Percentiles rank a stretch among this genome's conserved stretches.
Conservation (phyloP, 257 asterid species). For the Capsicum pubescens region DNA sequence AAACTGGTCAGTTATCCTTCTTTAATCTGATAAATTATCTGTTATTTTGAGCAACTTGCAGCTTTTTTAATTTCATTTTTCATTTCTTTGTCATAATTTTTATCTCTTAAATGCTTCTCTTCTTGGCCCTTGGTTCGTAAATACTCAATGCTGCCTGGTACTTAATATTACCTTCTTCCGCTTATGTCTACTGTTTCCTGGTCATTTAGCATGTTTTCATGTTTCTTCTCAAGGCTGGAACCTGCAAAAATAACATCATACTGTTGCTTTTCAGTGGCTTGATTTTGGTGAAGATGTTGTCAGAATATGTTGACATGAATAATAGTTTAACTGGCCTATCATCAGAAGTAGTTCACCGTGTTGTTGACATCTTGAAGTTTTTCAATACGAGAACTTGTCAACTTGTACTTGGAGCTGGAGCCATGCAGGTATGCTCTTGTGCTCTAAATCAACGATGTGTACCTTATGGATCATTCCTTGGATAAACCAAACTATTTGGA, state of each 20-base stretch:
- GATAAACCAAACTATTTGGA: background rate
- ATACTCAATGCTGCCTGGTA: conserved; percentile 4
- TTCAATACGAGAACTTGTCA: conserved; percentile 96
- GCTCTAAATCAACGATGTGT: conserved; percentile 13
- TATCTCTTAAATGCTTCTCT: background rate
- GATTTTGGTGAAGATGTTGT: conserved; percentile 93
- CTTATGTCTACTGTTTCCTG: conserved; percentile 25
- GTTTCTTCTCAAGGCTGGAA: conserved; percentile 24
- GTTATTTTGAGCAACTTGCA: conserved; percentile 11
- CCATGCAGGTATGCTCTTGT: conserved; percentile 75
- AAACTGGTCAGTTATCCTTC: conserved; percentile 73
- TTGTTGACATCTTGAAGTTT: conserved; percentile 89
- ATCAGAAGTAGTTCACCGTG: conserved; percentile 94
- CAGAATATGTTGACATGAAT: conserved; percentile 90
- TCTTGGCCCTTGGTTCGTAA: background rate
- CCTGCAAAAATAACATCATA: conserved; percentile 20
- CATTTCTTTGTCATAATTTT: background rate
- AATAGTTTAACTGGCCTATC: conserved; percentile 76
- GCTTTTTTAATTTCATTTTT: background rate
- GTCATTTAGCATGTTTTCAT: conserved; percentile 14
- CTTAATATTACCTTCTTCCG: background rate
- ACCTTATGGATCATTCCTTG: conserved; percentile 9
- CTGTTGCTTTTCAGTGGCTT: conserved; percentile 71
- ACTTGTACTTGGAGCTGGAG: conserved; percentile 99
- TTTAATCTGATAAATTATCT: conserved; percentile 31